Evolutionary conservation across 2,329 filamentous ascomycete species (phyloP).

Genomic region (Purpureocillium lavendulum): DNA sequence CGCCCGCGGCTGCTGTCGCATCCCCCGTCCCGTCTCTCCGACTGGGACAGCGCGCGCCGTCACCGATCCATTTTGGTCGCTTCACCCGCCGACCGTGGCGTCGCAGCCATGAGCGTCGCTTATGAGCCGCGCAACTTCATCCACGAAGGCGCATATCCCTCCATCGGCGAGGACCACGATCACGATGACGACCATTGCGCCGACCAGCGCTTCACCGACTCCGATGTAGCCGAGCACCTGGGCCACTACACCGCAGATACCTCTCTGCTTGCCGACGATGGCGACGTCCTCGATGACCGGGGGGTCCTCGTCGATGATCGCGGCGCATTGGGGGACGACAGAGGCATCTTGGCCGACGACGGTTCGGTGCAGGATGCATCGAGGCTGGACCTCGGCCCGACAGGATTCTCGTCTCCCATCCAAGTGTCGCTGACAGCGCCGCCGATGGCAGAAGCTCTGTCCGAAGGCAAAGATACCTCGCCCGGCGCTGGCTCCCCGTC

Average conservation of each 20-base stretch:
- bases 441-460: slow-evolving; percentile 20
- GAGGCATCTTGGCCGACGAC: slow-evolving; percentile 28
- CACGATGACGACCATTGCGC: slow-evolving; percentile 30
- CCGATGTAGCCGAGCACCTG: slow-evolving; percentile 33
- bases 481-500: slow-evolving; percentile 22
- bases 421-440: slow-evolving; percentile 20
- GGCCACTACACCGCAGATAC: slow-evolving; percentile 33
- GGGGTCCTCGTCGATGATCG: slow-evolving; percentile 12
- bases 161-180: slow-evolving; percentile 36
- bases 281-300: not conserved
- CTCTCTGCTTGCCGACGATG: slow-evolving; percentile 26
- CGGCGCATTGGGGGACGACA: slow-evolving; percentile 24
- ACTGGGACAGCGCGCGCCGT: slow-evolving; percentile 5
- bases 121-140: slow-evolving; percentile 42
- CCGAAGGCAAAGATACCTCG: slow-evolving; percentile 25
- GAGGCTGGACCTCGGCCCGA: slow-evolving; percentile 27
- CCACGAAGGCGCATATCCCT: slow-evolving; percentile 37
- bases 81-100: slow-evolving; percentile 10
- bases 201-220: slow-evolving; percentile 33
- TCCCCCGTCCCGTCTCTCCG: slow-evolving; percentile 1
- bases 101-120: slow-evolving; percentile 39
- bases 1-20: not conserved
- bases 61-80: slow-evolving; percentile 4
- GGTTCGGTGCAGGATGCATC: slow-evolving; percentile 24
- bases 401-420: slow-evolving; percentile 25